Percentiles rank a stretch among this genome's conserved stretches.
Evolutionary conservation across 345 rosid genomes (phyloP).

Genomic region (Aquilaria yunnanensis): DNA sequence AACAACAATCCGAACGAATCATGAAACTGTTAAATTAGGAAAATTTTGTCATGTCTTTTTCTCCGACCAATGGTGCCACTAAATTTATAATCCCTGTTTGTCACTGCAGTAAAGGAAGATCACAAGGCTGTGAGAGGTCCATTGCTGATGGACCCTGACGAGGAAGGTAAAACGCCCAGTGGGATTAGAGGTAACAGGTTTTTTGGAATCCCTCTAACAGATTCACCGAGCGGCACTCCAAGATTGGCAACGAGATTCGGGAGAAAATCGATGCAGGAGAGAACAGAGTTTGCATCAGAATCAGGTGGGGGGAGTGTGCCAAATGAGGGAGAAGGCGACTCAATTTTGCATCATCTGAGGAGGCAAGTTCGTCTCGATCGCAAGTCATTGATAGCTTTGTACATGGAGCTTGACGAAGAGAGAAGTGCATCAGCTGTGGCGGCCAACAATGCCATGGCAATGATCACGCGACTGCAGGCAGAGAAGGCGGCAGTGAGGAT

Average conservation of each 20-base stretch:
- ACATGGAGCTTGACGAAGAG: slow-evolving; percentile 91
- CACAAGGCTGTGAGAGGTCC: slow-evolving; percentile 28
- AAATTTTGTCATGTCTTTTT: no score
- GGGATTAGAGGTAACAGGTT: slow-evolving; percentile 51
- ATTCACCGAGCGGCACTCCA: slow-evolving; percentile 62
- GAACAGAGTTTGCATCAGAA: slow-evolving; percentile 41
- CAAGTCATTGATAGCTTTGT: slow-evolving; percentile 67
- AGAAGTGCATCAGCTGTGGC: slow-evolving; percentile 81
- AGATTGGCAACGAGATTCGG: slow-evolving; percentile 37
- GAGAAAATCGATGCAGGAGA: slow-evolving; percentile 49
- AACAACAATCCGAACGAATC: no score
- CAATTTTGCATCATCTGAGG: slow-evolving; percentile 55
- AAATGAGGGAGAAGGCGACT: slow-evolving; percentile 38
- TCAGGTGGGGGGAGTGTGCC: slow-evolving; percentile 22
- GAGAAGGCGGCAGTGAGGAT: slow-evolving; percentile 91
- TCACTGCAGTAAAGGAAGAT: slow-evolving; percentile 32
- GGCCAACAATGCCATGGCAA: slow-evolving; percentile 89
- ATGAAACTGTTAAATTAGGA: no score
- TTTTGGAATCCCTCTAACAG: slow-evolving; percentile 64
- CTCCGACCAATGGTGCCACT: neutral
- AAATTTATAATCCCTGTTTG: slow-evolving; percentile 8
- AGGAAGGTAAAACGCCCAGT: slow-evolving; percentile 43
- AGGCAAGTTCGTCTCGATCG: slow-evolving; percentile 71
- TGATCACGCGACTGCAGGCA: slow-evolving; percentile 83
- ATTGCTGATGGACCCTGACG: slow-evolving; percentile 34